These are phyloP conservation scores for Cercophora samala DNA, from an alignment of 495 filamentous ascomycete genomes.

Conservation along the genomic window DNA sequence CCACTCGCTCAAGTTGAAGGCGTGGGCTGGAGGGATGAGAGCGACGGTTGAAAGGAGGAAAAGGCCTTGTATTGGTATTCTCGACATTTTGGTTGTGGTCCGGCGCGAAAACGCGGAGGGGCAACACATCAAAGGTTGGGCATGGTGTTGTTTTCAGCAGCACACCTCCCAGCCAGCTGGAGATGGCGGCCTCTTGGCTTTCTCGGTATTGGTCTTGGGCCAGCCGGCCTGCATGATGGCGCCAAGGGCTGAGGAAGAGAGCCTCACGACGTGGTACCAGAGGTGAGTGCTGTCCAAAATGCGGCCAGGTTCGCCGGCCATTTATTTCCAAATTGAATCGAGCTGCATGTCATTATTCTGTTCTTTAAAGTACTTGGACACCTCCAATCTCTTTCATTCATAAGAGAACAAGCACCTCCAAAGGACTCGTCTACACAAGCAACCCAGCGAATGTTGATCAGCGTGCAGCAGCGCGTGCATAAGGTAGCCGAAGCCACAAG, in stretches of 20 bases:
- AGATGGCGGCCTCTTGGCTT: neutral
- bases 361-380: neutral
- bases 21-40: neutral
- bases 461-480: neutral
- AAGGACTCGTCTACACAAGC: neutral
- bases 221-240: neutral
- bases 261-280: neutral
- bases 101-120: too few relatives aligned
- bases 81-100: neutral
- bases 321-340: neutral
- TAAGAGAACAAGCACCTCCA: neutral
- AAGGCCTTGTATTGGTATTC: neutral
- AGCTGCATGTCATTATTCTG: too few relatives aligned
- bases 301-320: neutral
- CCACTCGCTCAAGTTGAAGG: slow-evolving; percentile 14
- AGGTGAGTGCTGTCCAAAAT: neutral
- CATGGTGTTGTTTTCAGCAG: neutral
- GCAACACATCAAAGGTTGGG: neutral
- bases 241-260: neutral
- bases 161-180: neutral
- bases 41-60: neutral
- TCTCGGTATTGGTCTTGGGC: neutral
- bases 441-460: neutral
- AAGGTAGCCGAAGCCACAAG: slow-evolving; percentile 5
- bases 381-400: neutral